These are phyloP conservation scores for Gentiana dahurica DNA, from an alignment of 257 asterid genomes.

Conservation along the genomic window DNA sequence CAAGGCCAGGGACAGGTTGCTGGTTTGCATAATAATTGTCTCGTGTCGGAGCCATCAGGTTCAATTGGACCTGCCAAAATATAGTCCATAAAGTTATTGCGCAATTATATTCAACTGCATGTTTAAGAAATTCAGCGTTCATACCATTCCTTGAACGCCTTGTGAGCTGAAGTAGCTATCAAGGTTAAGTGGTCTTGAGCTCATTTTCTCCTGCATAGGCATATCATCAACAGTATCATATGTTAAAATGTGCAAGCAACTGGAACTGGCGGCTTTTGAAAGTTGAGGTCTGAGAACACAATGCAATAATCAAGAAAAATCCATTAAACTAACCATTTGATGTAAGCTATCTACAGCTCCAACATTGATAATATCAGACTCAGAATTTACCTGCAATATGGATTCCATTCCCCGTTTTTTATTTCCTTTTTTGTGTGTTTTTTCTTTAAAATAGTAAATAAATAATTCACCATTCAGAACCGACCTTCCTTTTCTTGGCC, in stretches of 20 bases:
- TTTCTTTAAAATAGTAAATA: background rate
- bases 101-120: slow-evolving; percentile 1
- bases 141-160: slow-evolving; percentile 82
- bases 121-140: slow-evolving; percentile 11
- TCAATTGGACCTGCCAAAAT: slow-evolving; percentile 59
- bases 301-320: slow-evolving; percentile 8
- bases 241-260: background rate
- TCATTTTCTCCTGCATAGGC: slow-evolving; percentile 59
- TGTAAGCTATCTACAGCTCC: slow-evolving; percentile 68
- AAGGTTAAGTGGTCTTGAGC: slow-evolving; percentile 58
- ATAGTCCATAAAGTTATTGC: slow-evolving; percentile 13
- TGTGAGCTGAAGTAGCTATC: slow-evolving; percentile 72
- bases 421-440: background rate
- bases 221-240: slow-evolving; percentile 6
- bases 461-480: slow-evolving; percentile 10
- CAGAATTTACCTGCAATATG: slow-evolving; percentile 56
- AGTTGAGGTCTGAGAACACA: background rate
- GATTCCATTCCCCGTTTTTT: slow-evolving; percentile 3
- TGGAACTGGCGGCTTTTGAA: background rate
- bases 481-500: slow-evolving; percentile 81
- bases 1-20: slow-evolving; percentile 81
- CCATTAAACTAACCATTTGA: slow-evolving; percentile 58
- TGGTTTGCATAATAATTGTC: slow-evolving; percentile 75
- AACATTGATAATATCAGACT: slow-evolving; percentile 52
- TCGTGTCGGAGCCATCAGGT: slow-evolving; percentile 79